phyloP scores from a whole-genome alignment of 768 basidiomycete genomes.

The Auricularia heimuer region DNA sequence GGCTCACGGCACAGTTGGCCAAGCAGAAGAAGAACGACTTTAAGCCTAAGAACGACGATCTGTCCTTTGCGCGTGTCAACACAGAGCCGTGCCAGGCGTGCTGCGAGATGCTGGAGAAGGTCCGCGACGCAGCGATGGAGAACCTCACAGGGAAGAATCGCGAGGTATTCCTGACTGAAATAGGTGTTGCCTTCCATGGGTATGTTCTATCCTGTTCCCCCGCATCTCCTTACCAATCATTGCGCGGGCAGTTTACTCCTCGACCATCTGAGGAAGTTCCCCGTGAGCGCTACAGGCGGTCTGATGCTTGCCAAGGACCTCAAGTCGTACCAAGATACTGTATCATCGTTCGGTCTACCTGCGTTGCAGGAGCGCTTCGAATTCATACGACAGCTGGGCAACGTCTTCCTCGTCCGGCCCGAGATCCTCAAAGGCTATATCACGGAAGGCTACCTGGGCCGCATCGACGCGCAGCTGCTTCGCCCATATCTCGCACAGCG shows the following conservation, averaged over 20 bases:
- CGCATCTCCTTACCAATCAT: neutral
- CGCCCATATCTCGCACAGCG: conserved; percentile 86
- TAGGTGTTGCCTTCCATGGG: conserved; percentile 90
- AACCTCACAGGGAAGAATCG: conserved; percentile 87
- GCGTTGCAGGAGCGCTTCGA: conserved; percentile 91
- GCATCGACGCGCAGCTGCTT: conserved; percentile 78
- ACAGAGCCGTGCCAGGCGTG: conserved; percentile 86
- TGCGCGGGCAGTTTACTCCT: conserved; percentile 49
- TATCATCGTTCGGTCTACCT: conserved; percentile 73
- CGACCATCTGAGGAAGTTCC: conserved; percentile 93
- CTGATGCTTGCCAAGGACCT: conserved; percentile 99
- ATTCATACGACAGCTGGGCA: conserved; percentile 94
- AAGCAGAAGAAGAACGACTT: conserved; percentile 97
- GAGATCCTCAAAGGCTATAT: conserved; percentile 94
- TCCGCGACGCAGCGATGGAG: conserved; percentile 64
- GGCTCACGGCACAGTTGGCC: conserved; percentile 64
- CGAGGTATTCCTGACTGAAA: conserved; percentile 85
- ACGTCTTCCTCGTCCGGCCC: conserved; percentile 92
- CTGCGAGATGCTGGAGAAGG: conserved; percentile 76
- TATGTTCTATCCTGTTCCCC: conserved; percentile 23
- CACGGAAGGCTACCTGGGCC: conserved; percentile 84
- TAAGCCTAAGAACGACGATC: conserved; percentile 91
- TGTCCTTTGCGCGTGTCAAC: conserved; percentile 88
- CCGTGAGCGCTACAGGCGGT: conserved; percentile 92
- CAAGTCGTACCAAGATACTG: conserved; percentile 89